Conservation (phyloP, 768 basidiomycete genomes). For the Russula sp. region DNA sequence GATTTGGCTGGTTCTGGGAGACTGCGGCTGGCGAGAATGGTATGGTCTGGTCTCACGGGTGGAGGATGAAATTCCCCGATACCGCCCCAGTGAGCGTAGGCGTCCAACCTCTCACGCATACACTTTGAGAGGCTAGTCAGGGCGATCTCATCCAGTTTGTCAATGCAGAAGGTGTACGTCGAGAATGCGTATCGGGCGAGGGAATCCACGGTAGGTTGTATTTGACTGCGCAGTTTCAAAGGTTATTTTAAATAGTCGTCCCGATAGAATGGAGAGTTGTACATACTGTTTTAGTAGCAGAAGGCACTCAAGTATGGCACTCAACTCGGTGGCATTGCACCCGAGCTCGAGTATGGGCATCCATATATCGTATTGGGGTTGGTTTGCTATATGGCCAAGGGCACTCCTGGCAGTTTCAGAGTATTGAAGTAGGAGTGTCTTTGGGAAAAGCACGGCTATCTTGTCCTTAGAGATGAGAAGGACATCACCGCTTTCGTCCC, state of each 20-base stretch:
- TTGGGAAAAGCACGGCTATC: conserved; percentile 13
- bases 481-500: conserved; percentile 25
- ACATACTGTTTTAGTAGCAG: conserved; percentile 19
- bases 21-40: conserved; percentile 18
- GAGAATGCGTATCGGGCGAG: conserved; percentile 24
- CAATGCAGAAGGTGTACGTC: conserved; percentile 15
- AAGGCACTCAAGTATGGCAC: conserved; percentile 24
- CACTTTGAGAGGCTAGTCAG: conserved; percentile 10
- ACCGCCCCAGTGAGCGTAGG: conserved; percentile 22
- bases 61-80: conserved; percentile 4
- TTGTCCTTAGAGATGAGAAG: conserved; percentile 25
- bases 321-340: conserved; percentile 20
- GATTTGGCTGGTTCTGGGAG: conserved; percentile 21
- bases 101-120: conserved; percentile 10
- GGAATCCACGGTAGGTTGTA: conserved; percentile 11
- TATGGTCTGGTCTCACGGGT: conserved; percentile 4
- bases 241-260: neutral
- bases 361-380: conserved; percentile 18
- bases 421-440: conserved; percentile 20
- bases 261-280: neutral
- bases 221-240: conserved; percentile 4
- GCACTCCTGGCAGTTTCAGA: conserved; percentile 20
- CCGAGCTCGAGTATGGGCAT: conserved; percentile 25
- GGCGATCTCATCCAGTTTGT: conserved; percentile 13
- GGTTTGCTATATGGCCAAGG: conserved; percentile 14